phyloP scores from a whole-genome alignment of 495 filamentous ascomycete species.

The Geopyxis carbonaria region DNA sequence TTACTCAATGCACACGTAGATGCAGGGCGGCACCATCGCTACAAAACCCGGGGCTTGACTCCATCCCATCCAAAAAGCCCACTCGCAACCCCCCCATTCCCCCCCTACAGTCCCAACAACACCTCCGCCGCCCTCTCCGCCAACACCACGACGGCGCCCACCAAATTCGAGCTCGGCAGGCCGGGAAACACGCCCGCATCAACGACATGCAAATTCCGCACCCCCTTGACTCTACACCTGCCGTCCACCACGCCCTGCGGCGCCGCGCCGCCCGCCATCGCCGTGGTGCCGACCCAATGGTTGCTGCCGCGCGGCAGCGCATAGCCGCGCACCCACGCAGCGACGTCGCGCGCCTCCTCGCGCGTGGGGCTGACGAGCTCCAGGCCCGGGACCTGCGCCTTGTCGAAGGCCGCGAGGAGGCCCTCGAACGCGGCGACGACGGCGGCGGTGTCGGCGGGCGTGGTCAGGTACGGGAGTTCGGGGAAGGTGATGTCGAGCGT shows the following conservation, averaged over 20 bases:
- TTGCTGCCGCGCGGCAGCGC: conserved; percentile 42
- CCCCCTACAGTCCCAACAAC: not conserved
- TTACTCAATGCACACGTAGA: too few relatives aligned
- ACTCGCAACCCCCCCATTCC: too few relatives aligned
- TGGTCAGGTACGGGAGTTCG: conserved; percentile 42
- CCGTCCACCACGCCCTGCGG: conserved; percentile 29
- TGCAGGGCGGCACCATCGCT: too few relatives aligned
- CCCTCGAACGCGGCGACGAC: conserved; percentile 38
- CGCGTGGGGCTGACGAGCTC: not conserved
- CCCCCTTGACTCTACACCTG: not conserved
- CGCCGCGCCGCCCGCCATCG: conserved; percentile 45
- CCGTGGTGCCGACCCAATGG: conserved; percentile 48
- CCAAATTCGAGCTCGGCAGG: conserved; percentile 39
- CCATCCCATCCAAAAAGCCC: too few relatives aligned
- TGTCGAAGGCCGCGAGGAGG: conserved; percentile 35
- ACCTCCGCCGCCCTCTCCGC: conserved; percentile 36
- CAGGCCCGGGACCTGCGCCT: conserved; percentile 28
- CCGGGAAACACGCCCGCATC: conserved; percentile 45
- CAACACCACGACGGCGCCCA: conserved; percentile 37
- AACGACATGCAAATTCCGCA: conserved; percentile 29
- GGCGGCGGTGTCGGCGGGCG: conserved; percentile 33
- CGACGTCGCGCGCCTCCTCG: too few relatives aligned
- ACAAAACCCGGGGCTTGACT: too few relatives aligned
- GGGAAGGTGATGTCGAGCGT: too few relatives aligned
- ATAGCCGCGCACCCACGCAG: conserved; percentile 36